Percentiles rank a stretch among this genome's conserved stretches.
These are phyloP conservation scores for Ceratopteris richardii DNA, from an alignment of 75 land plant genomes.

Conservation along the genomic window DNA sequence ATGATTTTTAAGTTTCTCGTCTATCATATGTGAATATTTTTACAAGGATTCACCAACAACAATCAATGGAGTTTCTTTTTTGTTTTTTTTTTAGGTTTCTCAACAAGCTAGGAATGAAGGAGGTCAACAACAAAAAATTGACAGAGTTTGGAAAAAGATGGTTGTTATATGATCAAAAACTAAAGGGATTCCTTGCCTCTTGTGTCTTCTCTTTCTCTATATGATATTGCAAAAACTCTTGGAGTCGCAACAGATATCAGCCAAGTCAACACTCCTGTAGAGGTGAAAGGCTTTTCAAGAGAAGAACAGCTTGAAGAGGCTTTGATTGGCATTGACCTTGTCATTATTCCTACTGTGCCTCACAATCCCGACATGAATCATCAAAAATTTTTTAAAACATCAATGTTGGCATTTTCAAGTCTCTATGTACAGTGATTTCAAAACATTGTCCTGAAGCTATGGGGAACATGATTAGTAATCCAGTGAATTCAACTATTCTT, in stretches of 20 bases:
- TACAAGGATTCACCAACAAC: too few relatives aligned
- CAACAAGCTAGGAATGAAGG: too few relatives aligned
- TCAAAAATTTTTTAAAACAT: constrained; percentile 96
- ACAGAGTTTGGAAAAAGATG: too few relatives aligned
- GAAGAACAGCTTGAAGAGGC: constrained; percentile 76
- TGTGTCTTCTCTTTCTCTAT: constrained; percentile 69
- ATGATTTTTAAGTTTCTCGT: too few relatives aligned
- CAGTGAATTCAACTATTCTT: constrained; percentile 98
- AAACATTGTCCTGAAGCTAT: constrained; percentile 86
- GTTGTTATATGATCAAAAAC: too few relatives aligned
- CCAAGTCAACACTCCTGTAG: constrained; percentile 82
- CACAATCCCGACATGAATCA: constrained; percentile 98
- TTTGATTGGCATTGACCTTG: constrained; percentile 77
- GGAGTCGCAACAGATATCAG: constrained; percentile 94
- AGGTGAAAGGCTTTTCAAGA: constrained; percentile 68
- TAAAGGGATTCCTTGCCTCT: too few relatives aligned
- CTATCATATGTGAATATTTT: too few relatives aligned
- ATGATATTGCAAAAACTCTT: constrained; percentile 93
- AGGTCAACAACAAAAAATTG: too few relatives aligned
- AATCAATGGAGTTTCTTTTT: too few relatives aligned
- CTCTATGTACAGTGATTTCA: constrained; percentile 69
- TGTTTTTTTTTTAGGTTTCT: too few relatives aligned
- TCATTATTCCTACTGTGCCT: constrained; percentile 94
- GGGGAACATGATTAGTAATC: constrained; percentile 95
- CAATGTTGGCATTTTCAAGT: constrained; percentile 90